phyloP scores from a whole-genome alignment of 225 moss, liverwort and hornwort species.

The Asterella californica region DNA sequence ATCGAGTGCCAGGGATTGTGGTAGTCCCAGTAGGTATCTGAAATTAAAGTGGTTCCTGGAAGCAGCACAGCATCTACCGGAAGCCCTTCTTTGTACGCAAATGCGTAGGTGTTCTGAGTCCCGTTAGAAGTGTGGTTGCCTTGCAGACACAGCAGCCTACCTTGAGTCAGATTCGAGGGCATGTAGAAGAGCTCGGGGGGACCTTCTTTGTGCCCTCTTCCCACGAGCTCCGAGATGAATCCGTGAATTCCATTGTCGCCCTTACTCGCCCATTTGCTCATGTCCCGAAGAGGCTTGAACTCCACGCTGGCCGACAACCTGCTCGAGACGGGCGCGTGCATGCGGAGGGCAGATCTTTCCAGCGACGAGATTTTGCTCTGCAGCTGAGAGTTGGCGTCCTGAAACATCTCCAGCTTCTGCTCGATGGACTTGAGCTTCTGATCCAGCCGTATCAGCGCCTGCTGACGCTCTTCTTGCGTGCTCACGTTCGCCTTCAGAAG shows the following conservation, averaged over 20 bases:
- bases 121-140: slow-evolving; percentile 43
- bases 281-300: slow-evolving; percentile 37
- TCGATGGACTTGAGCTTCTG: slow-evolving; percentile 16
- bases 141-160: slow-evolving; percentile 31
- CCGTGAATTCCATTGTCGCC: slow-evolving; percentile 8
- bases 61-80: slow-evolving; percentile 33
- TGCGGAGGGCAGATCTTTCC: not conserved
- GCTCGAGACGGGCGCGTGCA: slow-evolving; percentile 5
- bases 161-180: slow-evolving; percentile 34
- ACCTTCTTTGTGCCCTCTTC: slow-evolving; percentile 29
- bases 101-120: slow-evolving; percentile 36
- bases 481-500: not conserved
- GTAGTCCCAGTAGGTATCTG: slow-evolving; percentile 39
- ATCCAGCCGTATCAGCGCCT: not conserved
- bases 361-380: slow-evolving; percentile 6
- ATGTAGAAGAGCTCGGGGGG: slow-evolving; percentile 37
- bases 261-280: slow-evolving; percentile 12
- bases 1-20: slow-evolving; percentile 52
- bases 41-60: slow-evolving; percentile 41
- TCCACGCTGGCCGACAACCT: slow-evolving; percentile 10
- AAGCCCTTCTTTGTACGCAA: slow-evolving; percentile 29
- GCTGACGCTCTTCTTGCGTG: not conserved
- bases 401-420: slow-evolving; percentile 11
- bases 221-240: slow-evolving; percentile 28
- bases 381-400: slow-evolving; percentile 5